A percentile compares a stretch with the other conserved stretches of the same genome.
Conservation (phyloP, 192 early-diverging fungal genomes). For the Gryganskiella cystojenkinii region DNA sequence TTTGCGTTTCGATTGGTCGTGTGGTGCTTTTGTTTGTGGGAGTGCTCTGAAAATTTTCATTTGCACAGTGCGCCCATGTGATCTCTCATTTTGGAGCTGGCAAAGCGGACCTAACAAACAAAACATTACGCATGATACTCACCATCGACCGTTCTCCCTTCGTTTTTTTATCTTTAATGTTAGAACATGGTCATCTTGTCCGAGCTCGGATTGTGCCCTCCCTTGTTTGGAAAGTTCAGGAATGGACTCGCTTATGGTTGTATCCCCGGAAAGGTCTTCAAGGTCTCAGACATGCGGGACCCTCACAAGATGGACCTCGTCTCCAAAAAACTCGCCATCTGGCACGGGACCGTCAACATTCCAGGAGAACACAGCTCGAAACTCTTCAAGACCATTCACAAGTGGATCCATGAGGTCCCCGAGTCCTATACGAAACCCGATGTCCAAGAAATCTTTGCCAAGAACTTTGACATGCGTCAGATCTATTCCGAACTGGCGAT, state of each 20-base stretch:
- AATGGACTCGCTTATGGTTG: slow-evolving; percentile 96
- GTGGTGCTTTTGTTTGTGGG: too few species aligned
- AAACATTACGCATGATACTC: not conserved
- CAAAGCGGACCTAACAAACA: not conserved
- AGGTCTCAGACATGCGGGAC: slow-evolving; percentile 80
- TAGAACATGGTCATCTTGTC: slow-evolving; percentile 88
- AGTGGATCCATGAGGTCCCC: slow-evolving; percentile 79
- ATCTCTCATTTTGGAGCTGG: too few species aligned
- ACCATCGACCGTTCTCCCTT: not conserved
- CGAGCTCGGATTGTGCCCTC: slow-evolving; percentile 74
- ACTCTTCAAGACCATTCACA: slow-evolving; percentile 77
- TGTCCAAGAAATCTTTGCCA: slow-evolving; percentile 68
- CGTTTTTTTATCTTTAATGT: not conserved
- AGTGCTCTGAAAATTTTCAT: too few species aligned
- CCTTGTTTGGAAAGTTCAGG: slow-evolving; percentile 85
- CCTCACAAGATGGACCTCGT: slow-evolving; percentile 78
- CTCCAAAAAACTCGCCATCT: slow-evolving; percentile 80
- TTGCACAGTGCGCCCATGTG: too few species aligned
- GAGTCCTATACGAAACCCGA: slow-evolving; percentile 61
- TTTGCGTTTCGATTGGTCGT: too few species aligned
- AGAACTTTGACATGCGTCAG: slow-evolving; percentile 57
- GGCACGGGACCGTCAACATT: slow-evolving; percentile 68
- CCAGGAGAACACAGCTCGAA: slow-evolving; percentile 54
- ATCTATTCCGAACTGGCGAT: slow-evolving; percentile 55
- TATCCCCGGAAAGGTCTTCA: slow-evolving; percentile 77